These are phyloP conservation scores for Gymnopus androsaceus DNA, from an alignment of 1,284 basidiomycete species.

Conservation along the genomic window DNA sequence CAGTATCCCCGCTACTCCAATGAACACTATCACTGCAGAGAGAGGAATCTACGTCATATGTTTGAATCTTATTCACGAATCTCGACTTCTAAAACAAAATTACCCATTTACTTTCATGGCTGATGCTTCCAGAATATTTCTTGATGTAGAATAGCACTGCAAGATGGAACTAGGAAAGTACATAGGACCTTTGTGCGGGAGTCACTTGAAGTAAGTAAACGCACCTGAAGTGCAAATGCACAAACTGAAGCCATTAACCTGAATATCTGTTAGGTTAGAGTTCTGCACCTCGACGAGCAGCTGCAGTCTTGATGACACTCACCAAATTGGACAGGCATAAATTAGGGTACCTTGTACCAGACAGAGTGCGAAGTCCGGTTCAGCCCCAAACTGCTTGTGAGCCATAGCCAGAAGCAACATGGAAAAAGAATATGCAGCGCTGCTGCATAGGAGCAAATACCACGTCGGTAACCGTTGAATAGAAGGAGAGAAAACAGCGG, in stretches of 20 bases:
- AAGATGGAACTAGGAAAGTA: neutral
- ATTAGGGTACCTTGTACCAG: neutral
- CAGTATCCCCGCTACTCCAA: neutral
- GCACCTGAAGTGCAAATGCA: constrained; percentile 1
- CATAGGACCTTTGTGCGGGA: neutral
- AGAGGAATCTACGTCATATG: neutral
- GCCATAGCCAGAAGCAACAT: constrained; percentile 2
- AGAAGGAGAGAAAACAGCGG: neutral
- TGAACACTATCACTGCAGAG: neutral
- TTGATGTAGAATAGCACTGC: neutral
- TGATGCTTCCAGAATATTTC: neutral
- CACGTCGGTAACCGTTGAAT: neutral
- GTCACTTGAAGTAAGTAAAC: neutral
- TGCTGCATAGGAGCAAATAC: constrained; percentile 1
- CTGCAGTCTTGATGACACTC: neutral
- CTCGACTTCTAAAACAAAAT: neutral
- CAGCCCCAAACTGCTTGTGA: neutral
- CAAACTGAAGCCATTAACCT: constrained; percentile 4
- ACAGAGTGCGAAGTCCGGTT: neutral
- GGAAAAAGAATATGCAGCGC: neutral
- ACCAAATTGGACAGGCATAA: neutral
- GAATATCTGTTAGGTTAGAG: neutral
- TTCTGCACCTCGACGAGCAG: neutral
- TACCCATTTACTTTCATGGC: neutral
- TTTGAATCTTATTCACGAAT: neutral